Evolutionary conservation across 108 stramenopile genomes (phyloP).

Genomic region (Cyclostephanos invisitatus): DNA sequence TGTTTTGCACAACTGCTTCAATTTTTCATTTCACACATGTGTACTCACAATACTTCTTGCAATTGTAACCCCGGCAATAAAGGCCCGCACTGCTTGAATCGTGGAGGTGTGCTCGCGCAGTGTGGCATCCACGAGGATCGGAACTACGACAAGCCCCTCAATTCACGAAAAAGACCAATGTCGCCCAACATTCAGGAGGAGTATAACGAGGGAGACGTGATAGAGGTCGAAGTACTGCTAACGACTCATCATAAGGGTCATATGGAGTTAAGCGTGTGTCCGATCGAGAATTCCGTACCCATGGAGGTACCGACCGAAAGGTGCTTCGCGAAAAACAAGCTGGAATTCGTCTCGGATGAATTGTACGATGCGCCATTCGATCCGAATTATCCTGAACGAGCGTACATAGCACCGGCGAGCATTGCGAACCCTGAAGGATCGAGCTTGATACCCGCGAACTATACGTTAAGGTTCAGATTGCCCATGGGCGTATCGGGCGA

Average conservation of each 20-base stretch:
- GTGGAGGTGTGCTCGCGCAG: constrained; percentile 34
- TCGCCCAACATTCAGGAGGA: constrained; percentile 32
- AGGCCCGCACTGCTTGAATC: constrained; percentile 38
- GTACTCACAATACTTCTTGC: too few species aligned
- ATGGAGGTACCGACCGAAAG: constrained; percentile 43
- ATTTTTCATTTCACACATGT: too few species aligned
- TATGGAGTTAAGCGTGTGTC: constrained; percentile 54
- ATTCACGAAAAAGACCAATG: constrained; percentile 40
- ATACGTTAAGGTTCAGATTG: constrained; percentile 28
- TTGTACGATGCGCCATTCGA: constrained; percentile 52
- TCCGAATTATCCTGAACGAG: constrained; percentile 53
- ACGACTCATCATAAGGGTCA: constrained; percentile 71
- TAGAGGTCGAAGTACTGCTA: constrained; percentile 44
- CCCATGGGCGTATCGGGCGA: constrained; percentile 29
- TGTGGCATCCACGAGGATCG: constrained; percentile 34
- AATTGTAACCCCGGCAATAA: too few species aligned
- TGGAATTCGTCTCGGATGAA: constrained; percentile 57
- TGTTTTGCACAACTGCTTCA: too few species aligned
- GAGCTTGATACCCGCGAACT: constrained; percentile 6
- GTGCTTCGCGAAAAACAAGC: constrained; percentile 54
- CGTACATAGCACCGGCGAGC: constrained; percentile 54
- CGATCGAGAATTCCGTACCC: constrained; percentile 16
- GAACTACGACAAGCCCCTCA: constrained; percentile 54
- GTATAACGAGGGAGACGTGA: constrained; percentile 32
- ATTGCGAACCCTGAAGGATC: neutral